These are phyloP conservation scores for Aureobasidium sp. DNA, from an alignment of 2,329 filamentous ascomycete species.

Conservation along the genomic window DNA sequence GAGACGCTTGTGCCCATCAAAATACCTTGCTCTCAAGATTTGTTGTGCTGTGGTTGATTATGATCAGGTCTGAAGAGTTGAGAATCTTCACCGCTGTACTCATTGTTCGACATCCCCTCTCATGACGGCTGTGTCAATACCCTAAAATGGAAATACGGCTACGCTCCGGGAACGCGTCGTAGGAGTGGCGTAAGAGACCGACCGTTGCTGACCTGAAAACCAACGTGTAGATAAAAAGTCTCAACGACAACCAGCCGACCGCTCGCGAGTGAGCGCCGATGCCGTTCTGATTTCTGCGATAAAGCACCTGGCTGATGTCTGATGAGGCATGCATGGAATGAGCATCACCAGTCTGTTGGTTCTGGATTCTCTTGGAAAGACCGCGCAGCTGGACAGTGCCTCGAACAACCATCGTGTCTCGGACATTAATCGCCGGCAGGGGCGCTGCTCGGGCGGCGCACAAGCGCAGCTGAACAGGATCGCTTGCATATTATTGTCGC, in stretches of 20 bases:
- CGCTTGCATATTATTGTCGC: constrained; percentile 1
- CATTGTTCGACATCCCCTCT: not conserved
- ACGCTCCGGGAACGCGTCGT: not conserved
- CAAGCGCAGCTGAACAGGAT: constrained; percentile 5
- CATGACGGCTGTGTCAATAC: not conserved
- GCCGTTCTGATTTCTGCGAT: not conserved
- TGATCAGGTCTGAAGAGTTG: not conserved
- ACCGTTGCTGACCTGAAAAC: not conserved
- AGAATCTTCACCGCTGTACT: not conserved
- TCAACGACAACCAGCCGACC: constrained; percentile 4
- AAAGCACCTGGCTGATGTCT: not conserved
- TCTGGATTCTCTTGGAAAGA: not conserved
- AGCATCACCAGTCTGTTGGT: not conserved
- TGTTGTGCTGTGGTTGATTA: not conserved
- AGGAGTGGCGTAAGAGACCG: not conserved
- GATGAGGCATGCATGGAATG: not conserved
- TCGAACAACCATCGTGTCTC: not conserved
- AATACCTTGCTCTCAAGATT: not conserved
- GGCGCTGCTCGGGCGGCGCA: not conserved
- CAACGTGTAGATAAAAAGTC: constrained; percentile 13
- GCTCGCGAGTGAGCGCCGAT: not conserved
- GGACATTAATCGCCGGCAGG: not conserved
- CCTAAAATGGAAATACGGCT: constrained; percentile 1
- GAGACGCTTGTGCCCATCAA: not conserved
- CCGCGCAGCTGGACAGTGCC: not conserved